Evolutionary conservation across 2,329 filamentous ascomycete species (phyloP), one percentile per base, ranked within the genome.

Genomic region (Paramyrothecium sp.): DNA sequence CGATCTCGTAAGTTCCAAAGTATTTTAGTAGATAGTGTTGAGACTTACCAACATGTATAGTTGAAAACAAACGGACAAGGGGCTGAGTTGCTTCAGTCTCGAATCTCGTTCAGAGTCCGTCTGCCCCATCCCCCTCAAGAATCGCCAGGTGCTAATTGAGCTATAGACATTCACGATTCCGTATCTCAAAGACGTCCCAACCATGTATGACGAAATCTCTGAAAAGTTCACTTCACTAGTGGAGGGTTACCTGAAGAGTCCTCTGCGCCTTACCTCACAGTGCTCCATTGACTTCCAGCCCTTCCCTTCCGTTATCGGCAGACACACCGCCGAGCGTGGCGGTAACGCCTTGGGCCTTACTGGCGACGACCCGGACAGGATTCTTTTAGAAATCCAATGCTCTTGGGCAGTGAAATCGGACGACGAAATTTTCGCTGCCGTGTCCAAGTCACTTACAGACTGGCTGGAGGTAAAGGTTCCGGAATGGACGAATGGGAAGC

Each of bases 121-220:
- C 20, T 3, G 19, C 7, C 19, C 33, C 3, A 47, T 23, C 17
- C 23, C 33, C 7, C 7, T 22, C 13, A 41, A 20, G 17, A 19
- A 53, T 16, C 13, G 13, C 38, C n/a, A 19, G n/a, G 38, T 16
- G n/a, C 54, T 2, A 22, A 34, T 34, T 17, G 4, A 20, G 3
- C 47, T 2, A 20, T 26, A 67, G 64, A 68, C 66, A 1, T 61
- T 57, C 26, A 69, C 65, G 1, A 56, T 69, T n/a, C 67, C 67
- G 3, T 62, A 67, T 48, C 52, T 67, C 8, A 26, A 58, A 7
- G 52, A 59, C 22, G 56, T 59, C 10, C 58, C 68, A 0, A 63
- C 68, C 16, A 69, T 75, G 56, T 73, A 75, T 58, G 56, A 56
- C 19, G 68, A 71, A 48, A 73, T 75, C 49, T 65, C 65, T 16